phyloP scores from a whole-genome alignment of 805 yeast species.

The Lipomyces yamanashiensis region DNA sequence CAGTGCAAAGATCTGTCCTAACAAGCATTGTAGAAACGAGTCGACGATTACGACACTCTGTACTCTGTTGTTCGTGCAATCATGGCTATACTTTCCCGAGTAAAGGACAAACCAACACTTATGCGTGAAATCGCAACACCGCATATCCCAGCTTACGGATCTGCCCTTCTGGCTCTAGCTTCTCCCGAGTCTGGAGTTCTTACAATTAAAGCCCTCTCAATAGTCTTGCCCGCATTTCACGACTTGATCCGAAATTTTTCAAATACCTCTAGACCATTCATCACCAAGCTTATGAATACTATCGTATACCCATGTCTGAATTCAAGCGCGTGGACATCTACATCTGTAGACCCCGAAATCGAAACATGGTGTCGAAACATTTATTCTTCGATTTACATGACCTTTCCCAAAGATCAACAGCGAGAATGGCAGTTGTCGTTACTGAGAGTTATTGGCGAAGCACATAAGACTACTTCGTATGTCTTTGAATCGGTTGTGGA shows the following conservation, averaged over 20 bases:
- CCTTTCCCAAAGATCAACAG: conserved; percentile 24
- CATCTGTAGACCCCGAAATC: conserved; percentile 6
- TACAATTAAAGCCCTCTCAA: background rate
- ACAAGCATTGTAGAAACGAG: conserved; percentile 11
- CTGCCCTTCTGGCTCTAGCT: conserved; percentile 10
- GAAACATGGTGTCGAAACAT: conserved; percentile 23
- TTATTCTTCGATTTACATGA: conserved; percentile 17
- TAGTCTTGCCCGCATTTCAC: conserved; percentile 24
- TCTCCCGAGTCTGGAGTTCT: background rate
- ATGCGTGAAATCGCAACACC: conserved; percentile 32
- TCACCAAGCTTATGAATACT: conserved; percentile 9
- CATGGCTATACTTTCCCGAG: conserved; percentile 13
- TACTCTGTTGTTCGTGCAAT: conserved; percentile 10
- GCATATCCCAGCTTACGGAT: conserved; percentile 26
- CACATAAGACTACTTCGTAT: conserved; percentile 15
- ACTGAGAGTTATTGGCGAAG: conserved; percentile 19
- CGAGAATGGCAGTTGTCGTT: conserved; percentile 28
- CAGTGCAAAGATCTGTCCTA: background rate
- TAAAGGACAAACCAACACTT: conserved; percentile 27
- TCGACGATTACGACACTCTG: background rate
- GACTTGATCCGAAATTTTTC: conserved; percentile 18
- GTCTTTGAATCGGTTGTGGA: conserved; percentile 12
- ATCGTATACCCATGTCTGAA: conserved; percentile 27
- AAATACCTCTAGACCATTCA: conserved; percentile 28
- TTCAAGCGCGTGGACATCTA: background rate